Percentiles rank a stretch among this genome's conserved stretches.
Conservation (phyloP, 1,139 yeast genomes). For the Hansenula sp. region DNA sequence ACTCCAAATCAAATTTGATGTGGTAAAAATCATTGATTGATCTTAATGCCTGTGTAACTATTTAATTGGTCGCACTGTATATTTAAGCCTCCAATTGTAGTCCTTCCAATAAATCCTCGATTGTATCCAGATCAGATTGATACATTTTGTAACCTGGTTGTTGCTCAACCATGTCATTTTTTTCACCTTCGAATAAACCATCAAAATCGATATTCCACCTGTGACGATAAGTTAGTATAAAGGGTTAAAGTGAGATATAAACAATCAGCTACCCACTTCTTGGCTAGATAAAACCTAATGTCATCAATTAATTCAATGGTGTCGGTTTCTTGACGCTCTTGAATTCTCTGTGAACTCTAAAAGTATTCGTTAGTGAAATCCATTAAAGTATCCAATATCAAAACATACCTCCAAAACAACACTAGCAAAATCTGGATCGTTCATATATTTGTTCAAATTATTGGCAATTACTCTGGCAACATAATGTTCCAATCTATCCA, state of each 20-base stretch:
- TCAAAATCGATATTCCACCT: conserved; percentile 21
- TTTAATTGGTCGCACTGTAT: too few relatives aligned
- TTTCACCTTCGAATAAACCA: conserved; percentile 22
- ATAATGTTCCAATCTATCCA: conserved; percentile 62
- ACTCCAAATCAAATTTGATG: background rate
- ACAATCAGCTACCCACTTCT: conserved; percentile 33
- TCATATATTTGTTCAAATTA: conserved; percentile 37
- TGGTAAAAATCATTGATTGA: too few relatives aligned
- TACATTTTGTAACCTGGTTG: conserved; percentile 23
- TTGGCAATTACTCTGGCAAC: conserved; percentile 57
- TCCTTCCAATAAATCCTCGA: conserved; percentile 41
- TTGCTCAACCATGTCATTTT: conserved; percentile 16
- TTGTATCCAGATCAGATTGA: conserved; percentile 33
- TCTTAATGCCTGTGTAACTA: too few relatives aligned
- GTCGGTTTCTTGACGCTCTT: conserved; percentile 65
- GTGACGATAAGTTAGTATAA: background rate
- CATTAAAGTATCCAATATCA: conserved; percentile 1
- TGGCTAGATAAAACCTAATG: conserved; percentile 59
- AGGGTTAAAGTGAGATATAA: too few relatives aligned
- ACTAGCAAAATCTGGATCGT: conserved; percentile 32
- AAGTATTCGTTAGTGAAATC: background rate
- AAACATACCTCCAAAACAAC: conserved; percentile 29
- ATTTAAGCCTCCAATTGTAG: conserved; percentile 39
- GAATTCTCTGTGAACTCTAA: conserved; percentile 54
- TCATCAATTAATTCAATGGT: conserved; percentile 79